A percentile compares a stretch with the other conserved stretches of the same genome.
Evolutionary conservation across 2,329 filamentous ascomycete species (phyloP).

Genomic region (Aureobasidium namibiae): DNA sequence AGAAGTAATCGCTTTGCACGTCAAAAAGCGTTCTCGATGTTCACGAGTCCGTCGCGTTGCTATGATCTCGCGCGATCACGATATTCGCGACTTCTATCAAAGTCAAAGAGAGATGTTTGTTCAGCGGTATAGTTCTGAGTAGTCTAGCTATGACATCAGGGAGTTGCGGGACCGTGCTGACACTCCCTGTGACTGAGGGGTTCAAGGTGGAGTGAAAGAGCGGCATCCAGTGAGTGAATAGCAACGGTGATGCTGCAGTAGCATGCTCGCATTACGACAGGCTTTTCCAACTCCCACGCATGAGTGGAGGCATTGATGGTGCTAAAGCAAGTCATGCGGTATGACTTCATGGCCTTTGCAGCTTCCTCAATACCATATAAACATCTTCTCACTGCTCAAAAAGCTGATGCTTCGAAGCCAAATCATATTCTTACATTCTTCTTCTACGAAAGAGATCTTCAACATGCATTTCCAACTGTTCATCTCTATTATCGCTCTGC

Average conservation of each 20-base stretch:
- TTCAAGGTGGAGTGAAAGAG: neutral
- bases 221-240: neutral
- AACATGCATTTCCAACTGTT: constrained; percentile 1
- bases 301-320: neutral
- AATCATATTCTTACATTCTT: neutral
- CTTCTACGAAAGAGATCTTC: neutral
- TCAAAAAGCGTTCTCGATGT: neutral
- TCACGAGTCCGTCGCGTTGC: neutral
- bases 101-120: neutral
- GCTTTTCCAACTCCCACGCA: neutral
- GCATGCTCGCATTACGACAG: neutral
- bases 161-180: neutral
- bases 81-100: neutral
- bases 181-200: neutral
- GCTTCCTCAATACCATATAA: neutral
- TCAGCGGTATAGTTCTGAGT: neutral
- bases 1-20: neutral
- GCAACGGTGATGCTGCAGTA: constrained; percentile 4
- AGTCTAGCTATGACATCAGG: neutral
- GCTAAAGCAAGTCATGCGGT: neutral
- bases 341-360: neutral
- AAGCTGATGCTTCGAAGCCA: neutral
- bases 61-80: neutral
- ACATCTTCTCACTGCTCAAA: neutral
- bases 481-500: neutral